These are phyloP conservation scores for Isoetes taiwanensis DNA, from an alignment of 75 land plant species.

Conservation along the genomic window DNA sequence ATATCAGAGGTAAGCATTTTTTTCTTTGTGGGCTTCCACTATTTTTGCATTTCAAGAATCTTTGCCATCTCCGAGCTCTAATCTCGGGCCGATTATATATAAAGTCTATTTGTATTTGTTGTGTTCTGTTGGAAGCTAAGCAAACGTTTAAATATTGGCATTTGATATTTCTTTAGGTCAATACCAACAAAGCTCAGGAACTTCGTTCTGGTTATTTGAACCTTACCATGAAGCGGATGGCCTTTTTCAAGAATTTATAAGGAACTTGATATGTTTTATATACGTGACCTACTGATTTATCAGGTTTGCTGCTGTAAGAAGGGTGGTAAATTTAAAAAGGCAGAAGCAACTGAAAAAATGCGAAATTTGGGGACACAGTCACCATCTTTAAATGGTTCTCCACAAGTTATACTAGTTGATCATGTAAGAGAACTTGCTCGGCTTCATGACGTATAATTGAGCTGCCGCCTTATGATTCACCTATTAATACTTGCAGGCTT, in stretches of 20 bases:
- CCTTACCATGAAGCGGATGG: not conserved
- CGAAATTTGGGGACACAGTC: not conserved
- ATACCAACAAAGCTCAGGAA: not conserved
- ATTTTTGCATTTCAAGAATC: no score
- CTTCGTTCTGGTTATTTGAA: not conserved
- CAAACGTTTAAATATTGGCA: no score
- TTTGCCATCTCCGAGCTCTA: no score
- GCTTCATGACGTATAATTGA: no score
- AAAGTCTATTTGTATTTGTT: no score
- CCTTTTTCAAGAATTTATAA: not conserved
- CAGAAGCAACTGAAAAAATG: not conserved
- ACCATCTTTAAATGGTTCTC: not conserved
- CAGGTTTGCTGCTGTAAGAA: constrained; percentile 5
- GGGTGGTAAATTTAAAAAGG: not conserved
- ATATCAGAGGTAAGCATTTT: no score
- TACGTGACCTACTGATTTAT: not conserved
- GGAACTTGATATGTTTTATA: not conserved
- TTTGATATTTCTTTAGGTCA: no score
- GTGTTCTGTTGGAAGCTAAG: no score
- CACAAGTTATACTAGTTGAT: not conserved
- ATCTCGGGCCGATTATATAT: no score
- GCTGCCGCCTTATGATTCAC: no score
- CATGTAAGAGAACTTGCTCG: not conserved
- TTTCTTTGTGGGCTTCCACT: no score
- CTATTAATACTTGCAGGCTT: no score